phyloP scores from a whole-genome alignment of 2,329 filamentous ascomycete species.

The Aquanectria penicillioides region DNA sequence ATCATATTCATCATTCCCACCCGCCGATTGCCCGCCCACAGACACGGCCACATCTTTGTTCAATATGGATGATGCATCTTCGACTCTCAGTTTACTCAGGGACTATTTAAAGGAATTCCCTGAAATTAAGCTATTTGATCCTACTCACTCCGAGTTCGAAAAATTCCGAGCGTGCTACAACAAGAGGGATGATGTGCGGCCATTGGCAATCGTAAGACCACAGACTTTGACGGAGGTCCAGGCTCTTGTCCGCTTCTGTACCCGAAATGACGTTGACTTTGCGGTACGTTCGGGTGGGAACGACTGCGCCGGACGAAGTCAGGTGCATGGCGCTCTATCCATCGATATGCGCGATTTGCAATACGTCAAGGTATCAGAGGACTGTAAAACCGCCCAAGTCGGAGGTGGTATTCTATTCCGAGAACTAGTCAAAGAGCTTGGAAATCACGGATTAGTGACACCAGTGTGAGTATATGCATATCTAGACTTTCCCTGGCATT shows the following conservation, averaged over 20 bases:
- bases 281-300: constrained; percentile 16
- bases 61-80: too few species aligned
- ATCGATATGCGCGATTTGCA: constrained; percentile 33
- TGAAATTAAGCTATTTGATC: too few species aligned
- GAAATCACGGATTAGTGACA: not conserved
- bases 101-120: too few species aligned
- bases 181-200: too few species aligned
- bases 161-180: too few species aligned
- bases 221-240: constrained; percentile 1
- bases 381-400: not conserved
- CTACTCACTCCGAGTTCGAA: too few species aligned
- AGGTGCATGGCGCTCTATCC: not conserved
- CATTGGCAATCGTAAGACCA: not conserved
- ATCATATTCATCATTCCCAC: too few species aligned
- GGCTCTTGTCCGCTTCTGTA: not conserved
- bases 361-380: not conserved
- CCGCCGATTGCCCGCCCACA: too few species aligned
- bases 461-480: constrained; percentile 4
- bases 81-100: too few species aligned
- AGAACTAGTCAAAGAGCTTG: not conserved
- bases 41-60: too few species aligned
- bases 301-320: constrained; percentile 14
- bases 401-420: constrained; percentile 15
- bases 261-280: not conserved
- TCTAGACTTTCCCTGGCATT: not conserved